These are phyloP conservation scores for Scedosporium dehoogii DNA, from an alignment of 2,329 filamentous ascomycete genomes.

Conservation along the genomic window DNA sequence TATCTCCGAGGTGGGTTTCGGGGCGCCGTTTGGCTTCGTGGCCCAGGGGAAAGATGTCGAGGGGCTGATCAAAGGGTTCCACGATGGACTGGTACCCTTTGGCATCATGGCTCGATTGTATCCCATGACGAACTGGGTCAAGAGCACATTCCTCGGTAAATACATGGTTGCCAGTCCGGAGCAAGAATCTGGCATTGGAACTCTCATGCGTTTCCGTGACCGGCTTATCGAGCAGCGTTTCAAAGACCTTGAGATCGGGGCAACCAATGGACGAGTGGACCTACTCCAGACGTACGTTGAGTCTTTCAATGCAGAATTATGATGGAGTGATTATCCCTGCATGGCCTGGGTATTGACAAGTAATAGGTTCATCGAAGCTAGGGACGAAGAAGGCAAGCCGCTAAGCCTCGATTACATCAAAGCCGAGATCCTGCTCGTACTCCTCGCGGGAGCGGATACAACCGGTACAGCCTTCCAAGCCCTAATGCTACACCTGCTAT, in stretches of 20 bases:
- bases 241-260: slow-evolving; percentile 34
- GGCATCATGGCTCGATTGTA: slow-evolving; percentile 41
- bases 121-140: slow-evolving; percentile 44
- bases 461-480: slow-evolving; percentile 27
- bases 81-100: slow-evolving; percentile 39
- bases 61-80: slow-evolving; percentile 43
- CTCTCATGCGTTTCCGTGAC: slow-evolving; percentile 48
- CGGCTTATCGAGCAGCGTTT: slow-evolving; percentile 37
- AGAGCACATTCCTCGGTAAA: slow-evolving; percentile 39
- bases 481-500: slow-evolving; percentile 40
- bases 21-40: slow-evolving; percentile 45
- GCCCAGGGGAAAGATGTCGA: slow-evolving; percentile 39
- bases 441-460: slow-evolving; percentile 28
- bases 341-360: background rate
- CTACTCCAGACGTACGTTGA: slow-evolving; percentile 37
- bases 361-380: slow-evolving; percentile 31
- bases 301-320: background rate
- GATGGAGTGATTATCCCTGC: background rate
- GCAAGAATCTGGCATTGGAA: slow-evolving; percentile 43
- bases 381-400: slow-evolving; percentile 32
- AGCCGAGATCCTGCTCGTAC: slow-evolving; percentile 32
- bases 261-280: slow-evolving; percentile 29
- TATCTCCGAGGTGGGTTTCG: slow-evolving; percentile 46
- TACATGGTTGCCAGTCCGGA: slow-evolving; percentile 41
- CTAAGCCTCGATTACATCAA: slow-evolving; percentile 40